Percentiles rank a stretch among this genome's conserved stretches.
These are phyloP conservation scores for Septoria linicola DNA, from an alignment of 2,329 filamentous ascomycete species.

Conservation along the genomic window DNA sequence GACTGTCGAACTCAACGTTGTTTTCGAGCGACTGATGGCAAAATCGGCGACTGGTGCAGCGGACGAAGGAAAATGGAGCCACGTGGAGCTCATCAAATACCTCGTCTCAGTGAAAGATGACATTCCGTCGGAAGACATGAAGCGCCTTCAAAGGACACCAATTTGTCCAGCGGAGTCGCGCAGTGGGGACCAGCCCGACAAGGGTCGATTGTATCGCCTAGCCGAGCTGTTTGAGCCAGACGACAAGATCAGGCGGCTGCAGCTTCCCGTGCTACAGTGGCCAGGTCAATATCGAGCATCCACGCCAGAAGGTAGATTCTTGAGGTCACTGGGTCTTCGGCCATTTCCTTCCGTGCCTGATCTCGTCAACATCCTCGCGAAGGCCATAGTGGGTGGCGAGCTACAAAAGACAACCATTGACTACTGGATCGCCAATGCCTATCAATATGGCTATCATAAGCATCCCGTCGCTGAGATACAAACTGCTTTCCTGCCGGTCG, in stretches of 20 bases:
- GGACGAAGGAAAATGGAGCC: slow-evolving; percentile 71
- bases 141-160: slow-evolving; percentile 70
- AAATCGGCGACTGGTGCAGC: slow-evolving; percentile 51
- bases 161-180: slow-evolving; percentile 75
- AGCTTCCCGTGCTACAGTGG: slow-evolving; percentile 79
- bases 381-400: slow-evolving; percentile 54
- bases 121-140: slow-evolving; percentile 79
- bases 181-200: slow-evolving; percentile 39
- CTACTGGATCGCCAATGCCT: slow-evolving; percentile 80
- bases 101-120: slow-evolving; percentile 85
- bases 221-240: slow-evolving; percentile 81
- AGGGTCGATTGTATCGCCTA: slow-evolving; percentile 61
- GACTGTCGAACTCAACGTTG: slow-evolving; percentile 89
- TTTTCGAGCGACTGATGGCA: slow-evolving; percentile 80
- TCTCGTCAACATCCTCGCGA: slow-evolving; percentile 74
- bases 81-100: slow-evolving; percentile 92
- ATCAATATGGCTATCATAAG: slow-evolving; percentile 69
- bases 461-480: slow-evolving; percentile 57
- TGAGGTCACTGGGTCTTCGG: slow-evolving; percentile 70
- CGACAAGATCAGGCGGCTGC: slow-evolving; percentile 65
- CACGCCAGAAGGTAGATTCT: slow-evolving; percentile 72
- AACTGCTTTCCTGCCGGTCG: slow-evolving; percentile 63
- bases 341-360: slow-evolving; percentile 69
- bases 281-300: slow-evolving; percentile 66
- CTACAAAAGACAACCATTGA: slow-evolving; percentile 69